Percentiles rank a stretch among this genome's conserved stretches.
These are phyloP conservation scores for Calonectria montana DNA, from an alignment of 2,329 filamentous ascomycete species.

Conservation along the genomic window DNA sequence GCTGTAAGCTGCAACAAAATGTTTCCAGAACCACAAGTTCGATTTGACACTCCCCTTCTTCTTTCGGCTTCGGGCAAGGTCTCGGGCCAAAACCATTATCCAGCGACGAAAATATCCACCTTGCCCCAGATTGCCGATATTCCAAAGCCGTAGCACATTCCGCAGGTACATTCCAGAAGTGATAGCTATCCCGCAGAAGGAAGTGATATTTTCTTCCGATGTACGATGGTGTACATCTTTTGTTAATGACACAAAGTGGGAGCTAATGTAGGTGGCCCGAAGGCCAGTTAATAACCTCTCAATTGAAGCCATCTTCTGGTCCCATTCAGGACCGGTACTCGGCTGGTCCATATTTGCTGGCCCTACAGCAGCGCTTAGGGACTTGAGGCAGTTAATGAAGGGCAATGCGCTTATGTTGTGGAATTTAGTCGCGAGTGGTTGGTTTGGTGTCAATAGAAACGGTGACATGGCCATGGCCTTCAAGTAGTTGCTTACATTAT, in stretches of 20 bases:
- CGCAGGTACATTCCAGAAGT: neutral
- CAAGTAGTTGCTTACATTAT: neutral
- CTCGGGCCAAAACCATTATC: neutral
- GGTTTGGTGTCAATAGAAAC: neutral
- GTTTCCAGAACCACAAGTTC: neutral
- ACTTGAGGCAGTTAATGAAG: neutral
- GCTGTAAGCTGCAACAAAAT: neutral
- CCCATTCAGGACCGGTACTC: neutral
- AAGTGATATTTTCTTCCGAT: neutral
- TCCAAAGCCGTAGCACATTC: neutral
- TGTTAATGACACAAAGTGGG: neutral
- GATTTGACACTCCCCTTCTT: neutral
- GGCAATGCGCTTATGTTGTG: neutral
- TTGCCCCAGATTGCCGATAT: neutral
- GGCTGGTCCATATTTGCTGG: neutral
- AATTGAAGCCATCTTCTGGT: neutral
- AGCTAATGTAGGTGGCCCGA: neutral
- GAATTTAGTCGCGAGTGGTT: neutral
- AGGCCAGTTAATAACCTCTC: neutral
- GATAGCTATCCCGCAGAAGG: neutral
- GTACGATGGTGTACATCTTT: neutral
- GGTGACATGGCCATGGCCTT: neutral
- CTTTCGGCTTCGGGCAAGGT: neutral
- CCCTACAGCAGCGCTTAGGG: neutral
- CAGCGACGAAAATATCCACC: neutral